Base-by-base conservation (phyloP, 108 stramenopile genomes). In the Nannochloropsis gaditana region DNA sequence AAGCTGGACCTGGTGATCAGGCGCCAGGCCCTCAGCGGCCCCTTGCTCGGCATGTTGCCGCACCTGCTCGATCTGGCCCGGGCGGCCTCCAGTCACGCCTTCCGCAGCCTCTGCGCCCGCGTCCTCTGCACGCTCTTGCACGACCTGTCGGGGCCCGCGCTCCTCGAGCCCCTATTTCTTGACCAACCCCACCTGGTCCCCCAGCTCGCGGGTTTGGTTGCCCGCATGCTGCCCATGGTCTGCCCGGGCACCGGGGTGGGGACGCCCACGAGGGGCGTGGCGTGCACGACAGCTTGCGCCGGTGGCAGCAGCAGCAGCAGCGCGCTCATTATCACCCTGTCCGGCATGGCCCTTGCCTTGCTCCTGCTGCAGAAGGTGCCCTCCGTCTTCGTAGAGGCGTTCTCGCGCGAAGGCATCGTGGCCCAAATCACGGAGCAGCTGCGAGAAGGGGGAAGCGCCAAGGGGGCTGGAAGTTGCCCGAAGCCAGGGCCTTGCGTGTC, bases 141-240 rank as follows among this genome's bases (percentile, higher is more conserved):
- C 15, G 8, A 73, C 0, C 6, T 73, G 59, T 73, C 59, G 0
- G 59, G 59, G 59, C 59, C 59, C 15, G 59, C n/a, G 6, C n/a
- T 73, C 19, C 59, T 73, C 6, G 59, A 73, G n/a, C 59, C 59
- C 19, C 4, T 73, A n/a, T n/a, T 73, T 15, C 15, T 73, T n/a
- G 15, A 15, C 15, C 59, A 73, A 15, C 59, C 59, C n/a, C 6
- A 73, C n/a, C n/a, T 73, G 59, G 59, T 73, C 3, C 19, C 19
- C 19, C 59, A 73, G 59, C n/a, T 73, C n/a, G 59, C 59, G n/a
- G n/a, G 59, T 73, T n/a, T 73, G 19, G 59, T 73, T 73, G 59
- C 59, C 59, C 59, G 59, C 8, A 15, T 73, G 59, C 59, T 73
- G 59, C 59, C 59, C 59, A n/a, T 2, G 4, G 59, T 8, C n/a